A percentile compares a stretch with the other conserved stretches of the same genome.
phyloP scores from a whole-genome alignment of 208 protist genomes.

The Phytomonas serpens region DNA sequence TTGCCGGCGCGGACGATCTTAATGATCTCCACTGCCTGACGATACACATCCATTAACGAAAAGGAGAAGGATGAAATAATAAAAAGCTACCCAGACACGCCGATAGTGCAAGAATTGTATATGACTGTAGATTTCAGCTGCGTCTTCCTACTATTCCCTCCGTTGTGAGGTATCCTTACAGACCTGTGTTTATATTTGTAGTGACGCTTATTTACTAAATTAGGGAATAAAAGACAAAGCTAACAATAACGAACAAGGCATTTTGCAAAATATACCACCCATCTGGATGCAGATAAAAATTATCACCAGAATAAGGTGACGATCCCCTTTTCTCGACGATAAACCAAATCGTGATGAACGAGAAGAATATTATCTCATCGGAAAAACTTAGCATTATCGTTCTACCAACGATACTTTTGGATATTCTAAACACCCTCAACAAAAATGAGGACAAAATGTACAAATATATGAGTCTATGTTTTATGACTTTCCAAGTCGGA shows the following conservation, averaged over 20 bases:
- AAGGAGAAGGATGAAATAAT: constrained; percentile 4
- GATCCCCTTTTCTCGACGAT: no score
- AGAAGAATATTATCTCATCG: no score
- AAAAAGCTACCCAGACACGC: neutral
- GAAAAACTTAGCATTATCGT: neutral
- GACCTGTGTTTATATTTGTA: neutral
- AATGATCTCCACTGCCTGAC: constrained; percentile 77
- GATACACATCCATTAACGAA: constrained; percentile 78
- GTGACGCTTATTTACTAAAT: neutral
- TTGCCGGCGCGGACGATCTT: constrained; percentile 55
- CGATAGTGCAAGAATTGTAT: neutral
- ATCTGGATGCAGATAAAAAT: no score
- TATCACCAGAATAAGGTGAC: no score
- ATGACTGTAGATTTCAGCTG: neutral
- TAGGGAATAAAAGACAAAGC: neutral
- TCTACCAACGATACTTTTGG: neutral
- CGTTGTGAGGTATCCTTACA: neutral
- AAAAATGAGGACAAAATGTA: neutral
- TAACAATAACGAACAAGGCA: neutral
- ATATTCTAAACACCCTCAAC: neutral
- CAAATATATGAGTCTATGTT: constrained; percentile 6
- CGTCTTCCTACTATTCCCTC: neutral
- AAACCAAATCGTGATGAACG: no score
- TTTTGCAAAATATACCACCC: no score
- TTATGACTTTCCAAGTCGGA: constrained; percentile 7